A percentile compares a stretch with the other conserved stretches of the same genome.
These are phyloP conservation scores for Neocucurbitaria cava DNA, from an alignment of 2,329 filamentous ascomycete genomes.

Conservation along the genomic window DNA sequence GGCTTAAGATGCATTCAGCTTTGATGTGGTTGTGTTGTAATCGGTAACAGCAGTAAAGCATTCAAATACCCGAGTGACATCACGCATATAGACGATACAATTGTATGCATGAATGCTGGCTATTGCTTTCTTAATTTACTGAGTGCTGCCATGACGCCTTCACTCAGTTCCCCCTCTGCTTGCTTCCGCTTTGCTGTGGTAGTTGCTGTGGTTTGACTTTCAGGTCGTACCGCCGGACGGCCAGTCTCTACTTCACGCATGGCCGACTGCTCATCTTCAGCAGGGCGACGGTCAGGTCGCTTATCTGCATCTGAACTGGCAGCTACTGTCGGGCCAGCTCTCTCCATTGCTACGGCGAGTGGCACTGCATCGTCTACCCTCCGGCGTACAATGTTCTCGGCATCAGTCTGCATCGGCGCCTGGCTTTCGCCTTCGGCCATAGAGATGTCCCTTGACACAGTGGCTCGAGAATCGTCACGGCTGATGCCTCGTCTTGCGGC, in stretches of 20 bases:
- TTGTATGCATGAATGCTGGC: neutral
- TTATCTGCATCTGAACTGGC: slow-evolving; percentile 45
- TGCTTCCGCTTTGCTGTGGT: slow-evolving; percentile 45
- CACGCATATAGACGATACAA: too few species aligned
- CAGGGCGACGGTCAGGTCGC: slow-evolving; percentile 42
- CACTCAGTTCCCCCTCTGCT: slow-evolving; percentile 57
- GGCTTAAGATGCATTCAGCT: neutral
- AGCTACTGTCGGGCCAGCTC: slow-evolving; percentile 22
- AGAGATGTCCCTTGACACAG: slow-evolving; percentile 34
- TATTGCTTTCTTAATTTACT: slow-evolving; percentile 58
- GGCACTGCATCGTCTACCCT: slow-evolving; percentile 41
- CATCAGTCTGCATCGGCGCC: slow-evolving; percentile 16
- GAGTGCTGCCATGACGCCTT: slow-evolving; percentile 66
- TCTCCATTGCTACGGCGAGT: slow-evolving; percentile 32
- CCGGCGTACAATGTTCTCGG: slow-evolving; percentile 31
- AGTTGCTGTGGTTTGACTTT: slow-evolving; percentile 21
- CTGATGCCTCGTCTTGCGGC: slow-evolving; percentile 64
- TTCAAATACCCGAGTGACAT: neutral
- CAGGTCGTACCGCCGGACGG: slow-evolving; percentile 24
- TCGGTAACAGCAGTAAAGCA: neutral
- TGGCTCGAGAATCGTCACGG: slow-evolving; percentile 39
- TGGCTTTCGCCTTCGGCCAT: slow-evolving; percentile 31
- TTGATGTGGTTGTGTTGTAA: neutral
- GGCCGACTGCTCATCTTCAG: slow-evolving; percentile 57
- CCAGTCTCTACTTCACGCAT: slow-evolving; percentile 40